Evolutionary conservation across 2,329 filamentous ascomycete species (phyloP), one percentile per base, ranked within the genome.

Genomic region (Arthroderma sp.): DNA sequence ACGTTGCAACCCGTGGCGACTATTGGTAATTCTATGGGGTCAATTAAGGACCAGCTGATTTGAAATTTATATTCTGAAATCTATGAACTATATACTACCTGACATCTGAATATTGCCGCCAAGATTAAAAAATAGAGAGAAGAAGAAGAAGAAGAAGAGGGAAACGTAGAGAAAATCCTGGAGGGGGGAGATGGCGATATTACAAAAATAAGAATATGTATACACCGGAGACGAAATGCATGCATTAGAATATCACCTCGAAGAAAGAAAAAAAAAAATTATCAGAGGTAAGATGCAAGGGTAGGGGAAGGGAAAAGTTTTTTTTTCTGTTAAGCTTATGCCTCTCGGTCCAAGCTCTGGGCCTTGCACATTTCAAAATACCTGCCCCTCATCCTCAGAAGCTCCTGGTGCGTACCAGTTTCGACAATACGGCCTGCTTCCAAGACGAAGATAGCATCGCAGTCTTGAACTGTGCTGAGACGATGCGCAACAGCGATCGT

Each of bases 401-500:
- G 46, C 45, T 67, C 62, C 29, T 54, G 44, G 54, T 69, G 66
- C n/a, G 58, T 64, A 2, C 66, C 66, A 27, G 51, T 54, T 48
- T 68, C 66, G 15, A 58, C 58, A 27, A 68, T 57, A 42, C 47
- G 57, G 2, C 66, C 66, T 4, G 59, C 56, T 15, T 61, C 60
- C 45, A 69, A 56, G 28, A 68, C 66, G 9, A 93, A 82, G 51
- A 94, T 94, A 87, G 87, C 62, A 94, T 81, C 1, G 86, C 86
- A 54, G 60, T 86, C 79, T 61, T 77, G 82, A 65, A 94, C 88
- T 6, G 87, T 94, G 1, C 83, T 88, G 4, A 94, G 73, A 53
- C 86, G 78, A 66, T 94, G 87, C 29, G 87, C 87, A 58, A 94
- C 93, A 3, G 84, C 83, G 54, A 94, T 89, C 2, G 86, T 93